phyloP scores from a whole-genome alignment of 1,139 yeast genomes.

The Yamadazyma dendronema region DNA sequence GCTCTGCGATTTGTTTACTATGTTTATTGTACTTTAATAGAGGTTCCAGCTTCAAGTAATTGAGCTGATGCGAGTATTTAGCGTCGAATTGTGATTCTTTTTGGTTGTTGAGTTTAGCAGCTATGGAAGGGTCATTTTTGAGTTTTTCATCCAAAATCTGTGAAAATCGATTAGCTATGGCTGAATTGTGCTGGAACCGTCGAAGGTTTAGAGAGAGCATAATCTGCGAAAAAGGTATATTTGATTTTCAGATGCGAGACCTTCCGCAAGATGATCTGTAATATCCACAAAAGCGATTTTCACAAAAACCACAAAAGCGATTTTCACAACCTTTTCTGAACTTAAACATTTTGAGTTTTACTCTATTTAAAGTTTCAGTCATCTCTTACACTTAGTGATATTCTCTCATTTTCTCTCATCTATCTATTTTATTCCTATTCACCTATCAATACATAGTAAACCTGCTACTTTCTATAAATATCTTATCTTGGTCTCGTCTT shows the following conservation, averaged over 20 bases:
- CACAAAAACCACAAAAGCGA: too few relatives aligned
- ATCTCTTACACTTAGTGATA: too few relatives aligned
- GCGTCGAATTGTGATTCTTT: slow-evolving; percentile 16
- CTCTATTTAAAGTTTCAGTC: too few relatives aligned
- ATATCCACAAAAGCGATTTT: neutral
- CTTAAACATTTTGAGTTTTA: too few relatives aligned
- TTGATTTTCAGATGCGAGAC: neutral
- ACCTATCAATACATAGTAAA: neutral
- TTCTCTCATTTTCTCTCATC: neutral
- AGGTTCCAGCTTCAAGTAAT: slow-evolving; percentile 29
- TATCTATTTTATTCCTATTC: neutral
- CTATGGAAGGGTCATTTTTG: slow-evolving; percentile 20
- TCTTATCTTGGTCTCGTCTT: neutral
- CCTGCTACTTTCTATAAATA: neutral
- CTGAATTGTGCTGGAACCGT: slow-evolving; percentile 6
- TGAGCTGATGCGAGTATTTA: slow-evolving; percentile 20
- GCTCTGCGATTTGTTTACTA: slow-evolving; percentile 43
- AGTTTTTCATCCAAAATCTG: slow-evolving; percentile 28
- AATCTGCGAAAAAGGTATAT: too few relatives aligned
- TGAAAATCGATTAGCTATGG: slow-evolving; percentile 7
- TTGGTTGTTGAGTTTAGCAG: slow-evolving; percentile 5
- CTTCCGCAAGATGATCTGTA: too few relatives aligned
- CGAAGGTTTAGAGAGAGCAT: neutral
- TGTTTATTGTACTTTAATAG: slow-evolving; percentile 38
- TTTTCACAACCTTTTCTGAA: too few relatives aligned